A percentile compares a stretch with the other conserved stretches of the same genome.
Conservation (phyloP, 176 grass and related monocot genomes). For the Oryza longistaminata region DNA sequence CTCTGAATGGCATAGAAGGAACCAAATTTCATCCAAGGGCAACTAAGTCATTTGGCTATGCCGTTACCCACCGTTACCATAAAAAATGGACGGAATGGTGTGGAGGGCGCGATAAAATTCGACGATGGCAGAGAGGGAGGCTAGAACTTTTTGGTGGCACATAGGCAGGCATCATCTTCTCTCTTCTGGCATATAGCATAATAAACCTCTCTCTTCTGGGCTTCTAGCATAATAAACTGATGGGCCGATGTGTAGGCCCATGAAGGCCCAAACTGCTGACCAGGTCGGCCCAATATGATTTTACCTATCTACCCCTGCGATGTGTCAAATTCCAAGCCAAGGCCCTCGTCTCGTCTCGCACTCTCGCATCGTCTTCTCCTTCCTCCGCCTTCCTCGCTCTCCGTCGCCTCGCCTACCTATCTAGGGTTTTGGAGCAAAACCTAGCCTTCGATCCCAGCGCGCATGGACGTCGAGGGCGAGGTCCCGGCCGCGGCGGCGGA, state of each 20-base stretch:
- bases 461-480: slow-evolving; percentile 86
- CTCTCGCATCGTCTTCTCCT: neutral
- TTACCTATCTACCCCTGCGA: slow-evolving; percentile 22
- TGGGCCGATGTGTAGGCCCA: neutral
- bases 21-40: no score
- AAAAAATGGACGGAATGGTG: no score
- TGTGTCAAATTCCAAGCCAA: slow-evolving; percentile 8
- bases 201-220: no score
- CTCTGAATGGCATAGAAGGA: no score
- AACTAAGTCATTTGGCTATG: no score
- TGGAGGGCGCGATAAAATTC: no score
- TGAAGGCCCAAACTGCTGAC: neutral
- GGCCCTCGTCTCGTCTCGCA: neutral
- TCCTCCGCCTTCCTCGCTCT: neutral
- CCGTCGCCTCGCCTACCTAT: neutral
- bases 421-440: slow-evolving; percentile 48
- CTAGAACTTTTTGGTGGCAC: no score
- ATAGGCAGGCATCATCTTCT: no score
- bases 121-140: no score
- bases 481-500: slow-evolving; percentile 35
- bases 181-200: no score
- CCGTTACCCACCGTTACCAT: no score
- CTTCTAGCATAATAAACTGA: neutral
- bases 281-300: neutral
- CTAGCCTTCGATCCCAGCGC: slow-evolving; percentile 25